Percentiles rank a stretch among this genome's conserved stretches.
phyloP scores from a whole-genome alignment of 225 moss, liverwort and hornwort species.

The Polytrichum formosum region DNA sequence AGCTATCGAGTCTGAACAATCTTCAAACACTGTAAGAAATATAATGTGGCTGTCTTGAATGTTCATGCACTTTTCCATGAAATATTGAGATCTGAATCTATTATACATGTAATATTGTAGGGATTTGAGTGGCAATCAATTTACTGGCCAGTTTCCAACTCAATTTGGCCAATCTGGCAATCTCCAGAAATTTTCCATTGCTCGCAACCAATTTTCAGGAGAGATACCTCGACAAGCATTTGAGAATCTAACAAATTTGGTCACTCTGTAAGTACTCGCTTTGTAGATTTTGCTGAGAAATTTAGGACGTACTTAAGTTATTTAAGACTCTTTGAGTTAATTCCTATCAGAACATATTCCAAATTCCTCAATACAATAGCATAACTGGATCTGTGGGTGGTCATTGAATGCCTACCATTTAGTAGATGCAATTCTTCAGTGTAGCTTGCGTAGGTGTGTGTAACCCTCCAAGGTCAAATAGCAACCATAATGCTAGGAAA shows the following conservation, averaged over 20 bases:
- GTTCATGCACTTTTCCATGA: not conserved
- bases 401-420: no score
- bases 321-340: no score
- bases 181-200: constrained; percentile 20
- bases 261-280: not conserved
- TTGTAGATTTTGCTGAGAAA: not conserved
- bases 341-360: no score
- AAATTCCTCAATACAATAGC: no score
- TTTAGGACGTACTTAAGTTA: no score
- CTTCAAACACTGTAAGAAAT: constrained; percentile 26
- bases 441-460: no score
- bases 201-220: constrained; percentile 22
- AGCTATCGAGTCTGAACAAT: constrained; percentile 1
- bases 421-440: no score
- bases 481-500: no score
- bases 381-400: no score
- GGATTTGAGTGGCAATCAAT: constrained; percentile 33
- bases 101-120: constrained; percentile 1
- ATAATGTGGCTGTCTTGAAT: not conserved
- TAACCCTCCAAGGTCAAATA: no score
- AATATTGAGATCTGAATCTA: not conserved
- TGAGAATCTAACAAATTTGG: not conserved
- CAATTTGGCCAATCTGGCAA: constrained; percentile 9
- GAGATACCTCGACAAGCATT: not conserved
- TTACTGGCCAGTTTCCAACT: constrained; percentile 26